These are phyloP conservation scores for Plasmodium vivax DNA, from an alignment of 169 alveolate genomes.

Conservation along the genomic window DNA sequence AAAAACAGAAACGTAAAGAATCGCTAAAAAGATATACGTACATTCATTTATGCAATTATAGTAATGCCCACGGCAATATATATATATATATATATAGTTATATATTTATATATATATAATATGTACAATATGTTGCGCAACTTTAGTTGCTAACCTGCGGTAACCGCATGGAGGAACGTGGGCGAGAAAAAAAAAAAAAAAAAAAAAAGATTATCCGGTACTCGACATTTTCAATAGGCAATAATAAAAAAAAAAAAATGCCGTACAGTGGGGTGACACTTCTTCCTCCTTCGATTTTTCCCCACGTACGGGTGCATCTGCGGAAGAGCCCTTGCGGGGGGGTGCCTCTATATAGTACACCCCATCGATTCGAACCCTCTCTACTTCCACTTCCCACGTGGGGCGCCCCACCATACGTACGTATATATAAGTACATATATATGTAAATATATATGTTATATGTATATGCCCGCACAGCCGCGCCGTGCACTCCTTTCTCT, in stretches of 20 bases:
- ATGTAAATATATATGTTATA: too few relatives aligned
- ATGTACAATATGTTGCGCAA: neutral
- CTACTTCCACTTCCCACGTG: neutral
- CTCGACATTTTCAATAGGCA: neutral
- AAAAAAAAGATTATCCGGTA: neutral
- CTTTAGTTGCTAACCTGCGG: neutral
- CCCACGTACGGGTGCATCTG: neutral
- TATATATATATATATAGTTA: too few relatives aligned
- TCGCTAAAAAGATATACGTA: neutral
- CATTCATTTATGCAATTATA: neutral
- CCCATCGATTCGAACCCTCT: neutral
- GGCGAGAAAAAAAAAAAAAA: neutral
- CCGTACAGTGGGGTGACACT: neutral
- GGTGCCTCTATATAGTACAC: neutral
- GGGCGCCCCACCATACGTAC: neutral
- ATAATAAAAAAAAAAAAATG: neutral
- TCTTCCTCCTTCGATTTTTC: neutral
- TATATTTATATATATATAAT: neutral
- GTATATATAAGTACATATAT: too few relatives aligned
- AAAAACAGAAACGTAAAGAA: neutral
- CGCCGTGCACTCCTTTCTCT: neutral
- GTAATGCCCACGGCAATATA: neutral
- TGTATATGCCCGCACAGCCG: neutral
- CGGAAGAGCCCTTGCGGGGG: neutral
- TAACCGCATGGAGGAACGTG: neutral